A percentile compares a stretch with the other conserved stretches of the same genome.
phyloP scores from a whole-genome alignment of 2,329 filamentous ascomycete genomes.

The Colletotrichum caudatum region DNA sequence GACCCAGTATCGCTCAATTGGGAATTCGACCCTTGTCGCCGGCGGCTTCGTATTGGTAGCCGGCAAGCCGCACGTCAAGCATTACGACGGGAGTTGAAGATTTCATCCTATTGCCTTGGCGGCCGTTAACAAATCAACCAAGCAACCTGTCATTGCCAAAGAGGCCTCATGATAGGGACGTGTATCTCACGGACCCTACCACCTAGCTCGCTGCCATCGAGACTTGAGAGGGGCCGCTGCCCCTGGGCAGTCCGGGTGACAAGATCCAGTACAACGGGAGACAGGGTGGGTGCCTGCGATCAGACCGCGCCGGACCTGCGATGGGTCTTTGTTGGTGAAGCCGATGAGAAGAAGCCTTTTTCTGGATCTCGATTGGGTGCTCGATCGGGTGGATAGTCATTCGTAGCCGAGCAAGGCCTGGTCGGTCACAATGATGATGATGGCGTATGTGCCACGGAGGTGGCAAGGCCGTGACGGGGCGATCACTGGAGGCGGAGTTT shows the following conservation, averaged over 20 bases:
- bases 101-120: not conserved
- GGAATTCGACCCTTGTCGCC: not conserved
- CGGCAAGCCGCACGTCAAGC: conserved; percentile 2
- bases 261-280: too few species aligned
- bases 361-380: conserved; percentile 19
- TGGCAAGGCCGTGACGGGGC: not conserved
- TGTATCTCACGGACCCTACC: not conserved
- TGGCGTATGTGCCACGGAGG: not conserved
- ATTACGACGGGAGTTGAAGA: conserved; percentile 4
- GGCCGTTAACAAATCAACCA: not conserved
- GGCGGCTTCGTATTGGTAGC: not conserved
- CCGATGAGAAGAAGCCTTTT: not conserved
- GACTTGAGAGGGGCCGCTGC: not conserved
- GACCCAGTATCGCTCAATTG: not conserved
- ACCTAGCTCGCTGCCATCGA: not conserved
- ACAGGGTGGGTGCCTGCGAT: not conserved
- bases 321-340: conserved; percentile 8
- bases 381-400: conserved; percentile 7
- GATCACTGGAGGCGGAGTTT: conserved; percentile 21
- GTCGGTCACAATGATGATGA: not conserved
- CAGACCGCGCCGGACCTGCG: not conserved
- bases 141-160: conserved; percentile 14
- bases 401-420: not conserved
- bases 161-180: not conserved
- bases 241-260: not conserved